These are phyloP conservation scores for Backusella parvicylindrica DNA, from an alignment of 192 early-diverging fungal genomes.

Conservation along the genomic window DNA sequence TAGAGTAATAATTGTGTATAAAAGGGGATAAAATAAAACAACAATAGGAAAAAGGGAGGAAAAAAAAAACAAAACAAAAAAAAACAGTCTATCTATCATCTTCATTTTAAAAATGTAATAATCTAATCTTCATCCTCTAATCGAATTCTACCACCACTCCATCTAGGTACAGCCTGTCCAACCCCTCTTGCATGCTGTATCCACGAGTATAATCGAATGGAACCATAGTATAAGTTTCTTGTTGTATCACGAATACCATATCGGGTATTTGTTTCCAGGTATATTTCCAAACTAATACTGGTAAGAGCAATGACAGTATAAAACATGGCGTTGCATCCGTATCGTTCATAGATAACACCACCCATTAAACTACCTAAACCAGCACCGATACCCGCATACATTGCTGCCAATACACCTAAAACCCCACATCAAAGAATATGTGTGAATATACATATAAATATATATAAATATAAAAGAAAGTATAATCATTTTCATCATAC, in stretches of 20 bases:
- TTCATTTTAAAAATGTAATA: not conserved
- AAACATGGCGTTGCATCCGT: constrained; percentile 39
- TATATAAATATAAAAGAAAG: not conserved
- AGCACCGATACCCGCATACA: constrained; percentile 41
- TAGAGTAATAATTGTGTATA: not conserved
- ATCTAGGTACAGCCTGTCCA: constrained; percentile 32
- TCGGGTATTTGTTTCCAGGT: constrained; percentile 34
- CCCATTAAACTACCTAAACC: constrained; percentile 40
- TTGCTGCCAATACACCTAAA: constrained; percentile 32
- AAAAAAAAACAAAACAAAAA: not conserved
- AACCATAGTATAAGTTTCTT: not conserved
- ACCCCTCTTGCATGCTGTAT: constrained; percentile 24
- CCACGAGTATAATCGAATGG: constrained; percentile 15
- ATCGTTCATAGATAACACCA: constrained; percentile 36
- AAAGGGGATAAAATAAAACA: too few species aligned
- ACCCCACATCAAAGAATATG: too few species aligned
- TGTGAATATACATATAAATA: not conserved
- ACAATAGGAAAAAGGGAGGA: not conserved
- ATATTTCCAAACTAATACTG: constrained; percentile 28
- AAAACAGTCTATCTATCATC: not conserved
- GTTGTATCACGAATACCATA: constrained; percentile 28
- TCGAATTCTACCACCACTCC: constrained; percentile 33
- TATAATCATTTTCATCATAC: too few species aligned
- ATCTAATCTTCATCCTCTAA: constrained; percentile 26
- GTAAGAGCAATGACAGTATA: constrained; percentile 29